These are phyloP conservation scores for Paecilomyces niveus DNA, from an alignment of 2,329 filamentous ascomycete genomes.

Conservation along the genomic window DNA sequence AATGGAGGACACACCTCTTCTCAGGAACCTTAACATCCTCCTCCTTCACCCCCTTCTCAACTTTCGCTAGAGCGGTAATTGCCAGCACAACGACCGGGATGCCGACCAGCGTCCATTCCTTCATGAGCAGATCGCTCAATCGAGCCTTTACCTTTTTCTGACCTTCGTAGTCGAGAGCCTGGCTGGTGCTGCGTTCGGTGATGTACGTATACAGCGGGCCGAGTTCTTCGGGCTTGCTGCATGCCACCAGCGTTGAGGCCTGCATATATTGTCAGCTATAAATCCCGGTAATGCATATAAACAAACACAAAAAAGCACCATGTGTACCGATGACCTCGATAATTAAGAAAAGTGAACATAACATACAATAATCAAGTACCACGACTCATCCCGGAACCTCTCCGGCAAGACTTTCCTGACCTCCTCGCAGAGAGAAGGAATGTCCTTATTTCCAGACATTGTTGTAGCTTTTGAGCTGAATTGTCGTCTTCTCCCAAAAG, in stretches of 20 bases:
- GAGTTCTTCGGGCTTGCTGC: slow-evolving; percentile 16
- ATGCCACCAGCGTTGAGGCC: slow-evolving; percentile 19
- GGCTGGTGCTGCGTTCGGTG: slow-evolving; percentile 7
- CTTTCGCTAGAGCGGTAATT: slow-evolving; percentile 20
- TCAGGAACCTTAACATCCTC: slow-evolving; percentile 8
- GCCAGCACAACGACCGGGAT: slow-evolving; percentile 24
- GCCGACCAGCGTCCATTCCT: slow-evolving; percentile 24
- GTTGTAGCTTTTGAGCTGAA: neutral
- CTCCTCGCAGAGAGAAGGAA: slow-evolving; percentile 14
- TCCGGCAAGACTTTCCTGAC: slow-evolving; percentile 17
- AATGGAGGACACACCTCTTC: slow-evolving; percentile 8
- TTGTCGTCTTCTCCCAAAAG: slow-evolving; percentile 17
- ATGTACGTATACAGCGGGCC: slow-evolving; percentile 21
- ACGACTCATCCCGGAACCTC: slow-evolving; percentile 56
- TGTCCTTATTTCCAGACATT: slow-evolving; percentile 17
- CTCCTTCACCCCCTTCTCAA: slow-evolving; percentile 14
- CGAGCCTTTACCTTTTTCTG: slow-evolving; percentile 11
- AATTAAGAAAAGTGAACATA: slow-evolving; percentile 16
- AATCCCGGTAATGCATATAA: neutral
- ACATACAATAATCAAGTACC: slow-evolving; percentile 39
- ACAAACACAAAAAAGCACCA: no score
- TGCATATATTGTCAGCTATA: slow-evolving; percentile 1
- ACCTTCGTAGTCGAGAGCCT: slow-evolving; percentile 6
- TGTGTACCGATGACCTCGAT: neutral
- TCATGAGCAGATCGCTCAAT: slow-evolving; percentile 23